phyloP scores from a whole-genome alignment of 257 asterid species.

The Datura wrightii region DNA sequence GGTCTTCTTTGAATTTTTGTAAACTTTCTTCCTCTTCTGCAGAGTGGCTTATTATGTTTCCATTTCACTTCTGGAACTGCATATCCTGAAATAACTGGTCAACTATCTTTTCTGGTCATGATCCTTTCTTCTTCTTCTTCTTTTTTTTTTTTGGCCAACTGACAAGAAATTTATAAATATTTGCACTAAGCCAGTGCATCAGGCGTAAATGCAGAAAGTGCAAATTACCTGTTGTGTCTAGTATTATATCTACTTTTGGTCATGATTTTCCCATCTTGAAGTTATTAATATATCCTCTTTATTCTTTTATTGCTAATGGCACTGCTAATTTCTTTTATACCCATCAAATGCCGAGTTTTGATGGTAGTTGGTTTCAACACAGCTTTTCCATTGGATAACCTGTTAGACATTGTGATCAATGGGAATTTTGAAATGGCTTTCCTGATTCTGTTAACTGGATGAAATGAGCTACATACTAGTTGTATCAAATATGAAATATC shows the following conservation, averaged over 20 bases:
- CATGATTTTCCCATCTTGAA: not conserved
- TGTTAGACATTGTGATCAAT: not conserved
- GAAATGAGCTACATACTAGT: not conserved
- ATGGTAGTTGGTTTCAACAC: not conserved
- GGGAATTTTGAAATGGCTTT: not conserved
- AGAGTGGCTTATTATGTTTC: not conserved
- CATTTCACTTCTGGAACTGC: not conserved
- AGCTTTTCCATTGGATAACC: not conserved
- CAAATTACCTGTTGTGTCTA: not conserved
- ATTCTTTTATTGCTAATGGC: not conserved
- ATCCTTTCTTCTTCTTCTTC: not conserved
- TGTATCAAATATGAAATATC: not conserved
- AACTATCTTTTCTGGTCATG: not conserved
- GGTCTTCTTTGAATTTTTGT: not conserved
- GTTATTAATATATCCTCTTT: not conserved
- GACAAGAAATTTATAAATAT: not conserved
- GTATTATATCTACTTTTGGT: not conserved
- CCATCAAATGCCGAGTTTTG: not conserved
- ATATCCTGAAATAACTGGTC: slow-evolving; percentile 20
- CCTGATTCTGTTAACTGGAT: slow-evolving; percentile 5
- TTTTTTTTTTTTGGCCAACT: not conserved
- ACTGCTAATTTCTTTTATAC: not conserved
- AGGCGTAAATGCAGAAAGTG: not conserved
- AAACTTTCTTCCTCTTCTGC: not conserved
- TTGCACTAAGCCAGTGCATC: not conserved